A percentile compares a stretch with the other conserved stretches of the same genome.
These are phyloP conservation scores for Exophiala xenobiotica DNA, from an alignment of 2,329 filamentous ascomycete genomes.

Conservation along the genomic window DNA sequence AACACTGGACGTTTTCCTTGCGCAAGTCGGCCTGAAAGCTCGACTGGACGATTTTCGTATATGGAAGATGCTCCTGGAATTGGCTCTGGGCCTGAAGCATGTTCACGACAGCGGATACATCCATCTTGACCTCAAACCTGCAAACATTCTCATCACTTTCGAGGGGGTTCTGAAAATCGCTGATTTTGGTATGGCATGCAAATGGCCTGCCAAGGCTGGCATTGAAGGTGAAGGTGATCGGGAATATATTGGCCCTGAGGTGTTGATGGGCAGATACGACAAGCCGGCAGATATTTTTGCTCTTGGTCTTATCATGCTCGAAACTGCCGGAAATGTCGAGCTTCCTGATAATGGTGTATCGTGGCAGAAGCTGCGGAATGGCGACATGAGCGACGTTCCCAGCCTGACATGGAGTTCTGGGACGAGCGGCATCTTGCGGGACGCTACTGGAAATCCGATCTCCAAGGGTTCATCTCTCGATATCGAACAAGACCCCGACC, in stretches of 20 bases:
- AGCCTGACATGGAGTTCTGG: constrained; percentile 78
- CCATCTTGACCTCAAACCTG: constrained; percentile 66
- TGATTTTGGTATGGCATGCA: constrained; percentile 70
- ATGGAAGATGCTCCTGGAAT: constrained; percentile 93
- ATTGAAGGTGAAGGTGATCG: constrained; percentile 93
- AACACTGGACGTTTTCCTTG: constrained; percentile 80
- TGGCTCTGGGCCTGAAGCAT: constrained; percentile 78
- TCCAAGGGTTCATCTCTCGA: constrained; percentile 45
- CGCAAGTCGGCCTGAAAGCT: constrained; percentile 77
- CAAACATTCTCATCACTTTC: constrained; percentile 65
- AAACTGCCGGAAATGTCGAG: constrained; percentile 90
- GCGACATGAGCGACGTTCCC: constrained; percentile 84
- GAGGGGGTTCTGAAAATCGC: constrained; percentile 66
- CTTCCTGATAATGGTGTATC: constrained; percentile 89
- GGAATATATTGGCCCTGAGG: constrained; percentile 93
- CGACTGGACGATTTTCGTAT: constrained; percentile 95
- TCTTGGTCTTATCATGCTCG: constrained; percentile 88
- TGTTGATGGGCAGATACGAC: constrained; percentile 80
- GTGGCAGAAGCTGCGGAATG: constrained; percentile 86
- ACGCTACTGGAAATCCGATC: constrained; percentile 70
- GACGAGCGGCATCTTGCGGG: constrained; percentile 67
- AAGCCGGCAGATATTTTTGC: constrained; percentile 93
- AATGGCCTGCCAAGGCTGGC: constrained; percentile 71
- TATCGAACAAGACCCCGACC: constrained; percentile 39
- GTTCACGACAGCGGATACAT: constrained; percentile 87